Base-by-base conservation (phyloP, 2,329 filamentous ascomycete genomes). In the Hypoxylon sp. region DNA sequence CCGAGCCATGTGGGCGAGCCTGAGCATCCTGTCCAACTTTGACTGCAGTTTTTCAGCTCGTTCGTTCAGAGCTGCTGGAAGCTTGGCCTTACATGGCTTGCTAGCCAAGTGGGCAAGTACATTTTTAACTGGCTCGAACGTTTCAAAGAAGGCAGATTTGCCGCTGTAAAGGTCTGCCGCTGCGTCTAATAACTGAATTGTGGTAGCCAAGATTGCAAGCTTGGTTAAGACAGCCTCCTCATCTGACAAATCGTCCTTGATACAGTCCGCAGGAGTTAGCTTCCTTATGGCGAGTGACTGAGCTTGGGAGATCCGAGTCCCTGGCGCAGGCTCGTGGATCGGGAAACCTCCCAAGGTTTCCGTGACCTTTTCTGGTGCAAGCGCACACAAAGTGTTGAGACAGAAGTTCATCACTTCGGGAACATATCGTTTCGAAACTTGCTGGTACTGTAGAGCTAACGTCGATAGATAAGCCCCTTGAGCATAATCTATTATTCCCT, bases 351-450 rank as follows among this genome's bases (percentile, higher is more conserved):
- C 88, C 1, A 86, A 78, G n/a, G 78, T 74, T 8, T 81, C 80
- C 8, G 80, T 76, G 2, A 84, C 74, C 51, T 86, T 84, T 11
- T 78, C 76, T 1, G 91, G 91, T n/a, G 88, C 86, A 29, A 95
- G 82, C 8, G 88, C 86, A 70, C 84, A 87, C 19, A 98, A 81
- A 0, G 91, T 91, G 78, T 95, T 94, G 48, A 93, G 81, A 27
- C 88, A 87, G 78, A 94, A 98, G 77, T 93, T 93, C 73, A 97
- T 85, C 32, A 94, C 86, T 80, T 99, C 96, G 0, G 96, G 96
- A 51, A 98, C 86, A 79, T 95, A 97, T 74, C 96, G 87, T 82
- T 94, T 96, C 4, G 95, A 91, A 6, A 95, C 83, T 37, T 85
- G 84, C 80, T 98, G 93, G 80, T 97, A 98, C 77, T 95, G 91